A percentile compares a stretch with the other conserved stretches of the same genome.
These are phyloP conservation scores for Symbiodinium pilosum DNA, from an alignment of 73 alveolate genomes.

Conservation along the genomic window DNA sequence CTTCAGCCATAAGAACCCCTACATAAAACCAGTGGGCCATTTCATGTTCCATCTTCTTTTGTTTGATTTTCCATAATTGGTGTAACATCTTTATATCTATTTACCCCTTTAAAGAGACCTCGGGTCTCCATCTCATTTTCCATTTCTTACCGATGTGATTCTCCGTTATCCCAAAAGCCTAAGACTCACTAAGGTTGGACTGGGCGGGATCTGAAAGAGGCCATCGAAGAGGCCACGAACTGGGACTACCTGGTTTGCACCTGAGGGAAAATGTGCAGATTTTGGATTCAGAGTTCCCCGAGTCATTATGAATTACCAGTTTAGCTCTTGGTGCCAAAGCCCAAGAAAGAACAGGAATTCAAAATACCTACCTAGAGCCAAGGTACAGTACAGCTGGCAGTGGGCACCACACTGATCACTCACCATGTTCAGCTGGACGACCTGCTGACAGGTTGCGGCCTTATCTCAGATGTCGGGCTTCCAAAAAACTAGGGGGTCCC, in stretches of 20 bases:
- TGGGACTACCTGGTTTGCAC: neutral
- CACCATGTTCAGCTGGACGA: neutral
- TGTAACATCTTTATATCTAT: no score
- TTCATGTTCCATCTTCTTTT: no score
- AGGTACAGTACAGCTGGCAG: neutral
- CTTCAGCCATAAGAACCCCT: no score
- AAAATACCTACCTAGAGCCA: neutral
- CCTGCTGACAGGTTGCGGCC: neutral
- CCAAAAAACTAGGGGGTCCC: no score
- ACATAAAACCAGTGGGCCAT: no score
- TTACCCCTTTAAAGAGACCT: no score
- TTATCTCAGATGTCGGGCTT: no score
- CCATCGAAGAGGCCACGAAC: neutral
- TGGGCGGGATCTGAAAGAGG: neutral
- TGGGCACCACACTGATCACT: constrained; percentile 1
- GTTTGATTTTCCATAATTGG: no score
- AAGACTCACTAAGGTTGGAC: no score
- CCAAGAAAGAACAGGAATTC: neutral
- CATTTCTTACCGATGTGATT: no score
- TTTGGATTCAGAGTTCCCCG: neutral
- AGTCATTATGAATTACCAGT: neutral
- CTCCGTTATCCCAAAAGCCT: no score
- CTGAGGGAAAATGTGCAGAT: neutral
- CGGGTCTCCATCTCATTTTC: no score
- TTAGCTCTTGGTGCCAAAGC: neutral